Evolutionary conservation across 2,329 filamentous ascomycete genomes (phyloP).

Genomic region (Fusarium sp.): DNA sequence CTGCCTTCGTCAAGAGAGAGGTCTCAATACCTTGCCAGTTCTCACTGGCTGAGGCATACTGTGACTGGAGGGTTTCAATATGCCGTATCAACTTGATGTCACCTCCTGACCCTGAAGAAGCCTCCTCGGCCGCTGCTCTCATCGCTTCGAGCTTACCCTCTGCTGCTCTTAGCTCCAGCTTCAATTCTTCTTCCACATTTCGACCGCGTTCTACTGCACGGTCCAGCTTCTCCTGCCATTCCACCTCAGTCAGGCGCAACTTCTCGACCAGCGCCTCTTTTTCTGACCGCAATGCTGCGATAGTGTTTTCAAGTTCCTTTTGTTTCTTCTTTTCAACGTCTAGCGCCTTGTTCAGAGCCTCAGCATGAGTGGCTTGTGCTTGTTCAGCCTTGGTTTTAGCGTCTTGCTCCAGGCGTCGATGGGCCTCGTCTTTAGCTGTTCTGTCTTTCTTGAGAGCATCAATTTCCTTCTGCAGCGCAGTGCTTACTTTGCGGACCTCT

Average conservation of each 20-base stretch:
- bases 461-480: constrained; percentile 59
- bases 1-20: constrained; percentile 81
- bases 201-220: constrained; percentile 78
- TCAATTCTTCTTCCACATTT: constrained; percentile 80
- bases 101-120: constrained; percentile 82
- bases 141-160: constrained; percentile 93
- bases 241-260: constrained; percentile 75
- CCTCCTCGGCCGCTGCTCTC: constrained; percentile 88
- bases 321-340: constrained; percentile 73
- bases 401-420: constrained; percentile 77
- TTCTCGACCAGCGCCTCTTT: constrained; percentile 81
- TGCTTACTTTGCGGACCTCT: constrained; percentile 66
- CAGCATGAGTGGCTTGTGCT: constrained; percentile 73
- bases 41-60: constrained; percentile 92
- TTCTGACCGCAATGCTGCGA: constrained; percentile 79
- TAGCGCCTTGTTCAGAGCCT: constrained; percentile 75
- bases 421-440: constrained; percentile 72
- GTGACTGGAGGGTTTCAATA: constrained; percentile 94
- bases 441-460: constrained; percentile 62
- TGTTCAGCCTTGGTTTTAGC: constrained; percentile 76
- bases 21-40: constrained; percentile 98
- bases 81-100: constrained; percentile 93
- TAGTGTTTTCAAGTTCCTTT: constrained; percentile 68
- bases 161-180: constrained; percentile 79
- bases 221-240: constrained; percentile 79